Conservation (phyloP, 306 rosid genomes). For the Citrullus colocynthis region DNA sequence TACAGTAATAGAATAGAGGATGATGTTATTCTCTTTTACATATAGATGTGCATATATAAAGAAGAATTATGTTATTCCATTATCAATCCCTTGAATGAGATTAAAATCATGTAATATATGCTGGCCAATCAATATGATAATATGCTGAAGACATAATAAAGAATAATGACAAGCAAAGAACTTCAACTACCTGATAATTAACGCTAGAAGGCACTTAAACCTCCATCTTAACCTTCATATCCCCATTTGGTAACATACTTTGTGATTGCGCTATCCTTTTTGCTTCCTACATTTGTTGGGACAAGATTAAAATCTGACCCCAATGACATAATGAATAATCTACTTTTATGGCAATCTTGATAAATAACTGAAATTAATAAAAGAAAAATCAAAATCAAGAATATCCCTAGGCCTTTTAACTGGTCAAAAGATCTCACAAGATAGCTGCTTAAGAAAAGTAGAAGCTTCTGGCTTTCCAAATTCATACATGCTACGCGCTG, state of each 20-base stretch:
- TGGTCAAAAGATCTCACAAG: neutral
- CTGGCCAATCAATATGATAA: neutral
- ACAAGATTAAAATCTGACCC: neutral
- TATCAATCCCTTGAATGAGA: slow-evolving; percentile 1
- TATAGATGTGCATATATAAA: too few species aligned
- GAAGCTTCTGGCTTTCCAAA: neutral
- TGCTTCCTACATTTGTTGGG: slow-evolving; percentile 39
- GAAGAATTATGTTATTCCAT: neutral
- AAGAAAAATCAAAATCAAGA: neutral
- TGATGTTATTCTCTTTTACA: neutral
- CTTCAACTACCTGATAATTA: slow-evolving; percentile 5
- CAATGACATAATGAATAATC: neutral
- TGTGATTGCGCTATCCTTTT: slow-evolving; percentile 73
- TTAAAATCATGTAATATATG: neutral
- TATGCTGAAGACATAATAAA: slow-evolving; percentile 1
- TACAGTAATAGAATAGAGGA: neutral
- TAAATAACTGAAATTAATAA: neutral
- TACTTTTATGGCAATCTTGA: neutral
- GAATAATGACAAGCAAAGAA: neutral
- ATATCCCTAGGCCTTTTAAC: neutral
- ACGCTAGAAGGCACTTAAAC: slow-evolving; percentile 17
- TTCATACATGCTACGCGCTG: neutral
- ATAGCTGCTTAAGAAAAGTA: neutral
- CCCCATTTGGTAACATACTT: slow-evolving; percentile 66
- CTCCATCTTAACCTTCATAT: slow-evolving; percentile 63